These are phyloP conservation scores for Brachypodium distachyon DNA, from an alignment of 202 grass and related monocot species.

Conservation along the genomic window DNA sequence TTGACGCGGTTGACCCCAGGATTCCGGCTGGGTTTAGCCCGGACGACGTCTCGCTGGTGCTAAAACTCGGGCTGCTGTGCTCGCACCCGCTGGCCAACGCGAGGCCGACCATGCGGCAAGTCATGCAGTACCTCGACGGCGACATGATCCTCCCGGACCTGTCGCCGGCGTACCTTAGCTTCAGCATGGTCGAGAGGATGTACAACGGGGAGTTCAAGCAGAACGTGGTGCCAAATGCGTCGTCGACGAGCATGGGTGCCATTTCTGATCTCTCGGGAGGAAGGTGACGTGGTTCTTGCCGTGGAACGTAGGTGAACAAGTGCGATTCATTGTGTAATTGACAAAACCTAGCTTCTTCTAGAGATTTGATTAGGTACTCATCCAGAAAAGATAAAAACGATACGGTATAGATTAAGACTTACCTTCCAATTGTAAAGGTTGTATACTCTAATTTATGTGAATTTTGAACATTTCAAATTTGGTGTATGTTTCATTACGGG, in stretches of 20 bases:
- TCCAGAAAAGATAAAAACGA: too few relatives aligned
- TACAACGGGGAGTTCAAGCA: background rate
- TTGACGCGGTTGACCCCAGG: background rate
- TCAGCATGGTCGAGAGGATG: background rate
- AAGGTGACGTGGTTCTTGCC: background rate
- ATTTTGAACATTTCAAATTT: too few relatives aligned
- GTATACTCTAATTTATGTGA: too few relatives aligned
- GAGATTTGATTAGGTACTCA: too few relatives aligned
- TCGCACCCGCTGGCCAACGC: conserved; percentile 10
- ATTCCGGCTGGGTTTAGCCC: background rate
- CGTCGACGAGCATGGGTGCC: background rate
- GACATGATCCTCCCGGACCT: background rate
- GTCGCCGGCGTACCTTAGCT: background rate
- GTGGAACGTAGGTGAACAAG: background rate
- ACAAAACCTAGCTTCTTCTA: too few relatives aligned
- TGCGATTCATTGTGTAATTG: background rate
- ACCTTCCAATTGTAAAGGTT: too few relatives aligned
- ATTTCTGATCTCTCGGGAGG: conserved; percentile 14
- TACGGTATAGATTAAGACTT: too few relatives aligned
- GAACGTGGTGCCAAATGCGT: background rate
- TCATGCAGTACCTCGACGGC: conserved; percentile 25
- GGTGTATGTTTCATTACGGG: too few relatives aligned
- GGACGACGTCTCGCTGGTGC: background rate
- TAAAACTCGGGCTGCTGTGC: conserved; percentile 22
- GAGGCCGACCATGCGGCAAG: conserved; percentile 25